Evolutionary conservation across 2,329 filamentous ascomycete genomes (phyloP), one percentile per base, ranked within the genome.

Genomic region (Pyricularia sp.): DNA sequence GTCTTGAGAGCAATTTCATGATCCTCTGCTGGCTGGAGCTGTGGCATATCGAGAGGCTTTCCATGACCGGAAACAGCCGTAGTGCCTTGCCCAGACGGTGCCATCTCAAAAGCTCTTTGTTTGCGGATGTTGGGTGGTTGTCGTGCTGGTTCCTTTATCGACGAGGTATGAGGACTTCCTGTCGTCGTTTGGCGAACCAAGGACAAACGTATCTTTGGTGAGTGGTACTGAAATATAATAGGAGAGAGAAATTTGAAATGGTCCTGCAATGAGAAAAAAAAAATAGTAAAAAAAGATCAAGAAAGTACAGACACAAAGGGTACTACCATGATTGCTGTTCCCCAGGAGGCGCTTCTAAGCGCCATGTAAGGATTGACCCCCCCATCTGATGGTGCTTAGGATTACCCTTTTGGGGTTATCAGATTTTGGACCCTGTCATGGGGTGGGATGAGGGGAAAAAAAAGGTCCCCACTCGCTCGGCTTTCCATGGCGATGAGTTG

Each of bases 1-100:
- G 82, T 83, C 69, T 79, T 81, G 63, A 89, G 73, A 1, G 87
- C 83, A 24, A 82, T 71, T 62, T 85, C 79, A 55, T 64, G 62
- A 7, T 62, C 61, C 24, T 62, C 40, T 33, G 22, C 12, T 22
- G 24, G 4, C 22, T 28, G 26, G 10, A 57, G 53, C 53, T 57
- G 53, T 16, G 53, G 53, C 1, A 57, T 4, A 24, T 57, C 53
- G 0, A 57, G 53, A 8, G 53, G n/a, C 53, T 57, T 57, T 16
- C 3, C 24, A 5, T 16, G 53, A 12, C 53, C 28, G 53, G 53
- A 28, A 26, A 57, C 22, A 57, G 22, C 53, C 53, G 5, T 13
- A 57, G 53, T 28, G n/a, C 8, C 9, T 57, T 28, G 53, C 4
- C 24, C 53, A 16, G 53, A 57, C 16, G 24, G 28, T 3, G 22